These are phyloP conservation scores for Pythium dissotocum DNA, from an alignment of 352 stramenopile species.

Conservation along the genomic window DNA sequence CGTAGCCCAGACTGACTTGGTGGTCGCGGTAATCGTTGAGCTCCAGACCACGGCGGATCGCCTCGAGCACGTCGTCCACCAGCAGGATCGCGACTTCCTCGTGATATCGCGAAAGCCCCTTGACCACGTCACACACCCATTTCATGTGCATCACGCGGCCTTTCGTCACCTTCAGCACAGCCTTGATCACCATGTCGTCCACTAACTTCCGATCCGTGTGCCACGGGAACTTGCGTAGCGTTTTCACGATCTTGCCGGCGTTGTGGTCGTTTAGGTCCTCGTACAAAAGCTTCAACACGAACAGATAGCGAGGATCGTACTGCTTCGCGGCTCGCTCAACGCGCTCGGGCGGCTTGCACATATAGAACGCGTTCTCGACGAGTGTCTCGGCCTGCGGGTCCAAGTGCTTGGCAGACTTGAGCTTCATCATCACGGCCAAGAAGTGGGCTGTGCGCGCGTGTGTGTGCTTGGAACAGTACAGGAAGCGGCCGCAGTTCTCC, in stretches of 20 bases:
- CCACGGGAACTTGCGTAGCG: conserved; percentile 94
- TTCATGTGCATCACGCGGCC: conserved; percentile 89
- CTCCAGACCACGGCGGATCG: conserved; percentile 90
- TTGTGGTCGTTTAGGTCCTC: conserved; percentile 77
- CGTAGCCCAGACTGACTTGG: conserved; percentile 92
- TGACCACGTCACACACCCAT: conserved; percentile 86
- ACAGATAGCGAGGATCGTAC: conserved; percentile 92
- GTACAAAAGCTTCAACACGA: conserved; percentile 89
- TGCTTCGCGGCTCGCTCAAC: conserved; percentile 74
- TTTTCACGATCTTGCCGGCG: conserved; percentile 92
- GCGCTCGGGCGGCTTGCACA: conserved; percentile 89
- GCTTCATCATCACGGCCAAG: conserved; percentile 94
- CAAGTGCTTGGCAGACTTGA: conserved; percentile 94
- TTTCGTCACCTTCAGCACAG: conserved; percentile 92
- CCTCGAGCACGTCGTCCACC: conserved; percentile 93
- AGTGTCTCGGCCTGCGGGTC: conserved; percentile 87
- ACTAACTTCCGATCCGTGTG: conserved; percentile 34
- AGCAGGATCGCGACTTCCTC: conserved; percentile 90
- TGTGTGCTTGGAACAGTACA: conserved; percentile 95
- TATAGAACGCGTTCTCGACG: conserved; percentile 93
- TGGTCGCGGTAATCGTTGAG: conserved; percentile 90
- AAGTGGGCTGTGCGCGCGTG: conserved; percentile 88
- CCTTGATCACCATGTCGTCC: conserved; percentile 81
- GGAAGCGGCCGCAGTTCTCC: conserved; percentile 95
- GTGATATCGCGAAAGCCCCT: conserved; percentile 83